phyloP scores from a whole-genome alignment of 306 rosid genomes.

The Prosopis cineraria region DNA sequence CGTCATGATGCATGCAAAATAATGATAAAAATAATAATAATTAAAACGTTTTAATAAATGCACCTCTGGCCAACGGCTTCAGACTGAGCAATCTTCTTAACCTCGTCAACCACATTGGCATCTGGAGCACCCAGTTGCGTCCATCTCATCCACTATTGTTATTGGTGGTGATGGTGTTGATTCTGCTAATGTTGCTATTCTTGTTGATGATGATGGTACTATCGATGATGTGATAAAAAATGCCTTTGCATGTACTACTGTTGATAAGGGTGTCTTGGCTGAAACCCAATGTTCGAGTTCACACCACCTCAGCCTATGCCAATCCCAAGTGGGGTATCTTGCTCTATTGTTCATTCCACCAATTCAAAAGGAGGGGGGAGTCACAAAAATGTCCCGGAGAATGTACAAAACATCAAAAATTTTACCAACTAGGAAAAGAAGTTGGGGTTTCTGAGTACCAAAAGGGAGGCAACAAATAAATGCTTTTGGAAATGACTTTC shows the following conservation, averaged over 20 bases:
- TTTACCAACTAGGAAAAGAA: background rate
- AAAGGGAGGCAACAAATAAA: background rate
- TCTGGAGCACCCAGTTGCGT: slow-evolving; percentile 65
- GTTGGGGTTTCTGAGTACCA: slow-evolving; percentile 14
- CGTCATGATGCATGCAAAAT: background rate
- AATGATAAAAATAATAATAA: background rate
- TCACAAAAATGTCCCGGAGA: slow-evolving; percentile 36
- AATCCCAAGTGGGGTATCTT: slow-evolving; percentile 91
- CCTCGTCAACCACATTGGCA: slow-evolving; percentile 64
- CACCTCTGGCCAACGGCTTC: slow-evolving; percentile 84
- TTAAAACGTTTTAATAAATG: background rate
- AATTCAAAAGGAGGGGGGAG: slow-evolving; percentile 38
- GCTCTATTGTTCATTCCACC: slow-evolving; percentile 70
- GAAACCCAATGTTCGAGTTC: slow-evolving; percentile 65
- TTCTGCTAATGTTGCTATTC: slow-evolving; percentile 31
- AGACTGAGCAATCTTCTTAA: slow-evolving; percentile 93
- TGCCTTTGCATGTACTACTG: slow-evolving; percentile 38
- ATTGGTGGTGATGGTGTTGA: slow-evolving; percentile 34
- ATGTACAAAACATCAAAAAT: slow-evolving; percentile 26
- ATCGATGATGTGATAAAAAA: slow-evolving; percentile 31
- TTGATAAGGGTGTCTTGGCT: slow-evolving; percentile 66
- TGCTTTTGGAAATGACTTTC: background rate
- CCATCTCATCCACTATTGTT: slow-evolving; percentile 79
- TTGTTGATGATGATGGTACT: slow-evolving; percentile 39
- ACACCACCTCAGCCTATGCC: slow-evolving; percentile 74